Evolutionary conservation across 1,284 basidiomycete genomes (phyloP), one percentile per base, ranked within the genome.

Genomic region (Ceratobasidium sp.): DNA sequence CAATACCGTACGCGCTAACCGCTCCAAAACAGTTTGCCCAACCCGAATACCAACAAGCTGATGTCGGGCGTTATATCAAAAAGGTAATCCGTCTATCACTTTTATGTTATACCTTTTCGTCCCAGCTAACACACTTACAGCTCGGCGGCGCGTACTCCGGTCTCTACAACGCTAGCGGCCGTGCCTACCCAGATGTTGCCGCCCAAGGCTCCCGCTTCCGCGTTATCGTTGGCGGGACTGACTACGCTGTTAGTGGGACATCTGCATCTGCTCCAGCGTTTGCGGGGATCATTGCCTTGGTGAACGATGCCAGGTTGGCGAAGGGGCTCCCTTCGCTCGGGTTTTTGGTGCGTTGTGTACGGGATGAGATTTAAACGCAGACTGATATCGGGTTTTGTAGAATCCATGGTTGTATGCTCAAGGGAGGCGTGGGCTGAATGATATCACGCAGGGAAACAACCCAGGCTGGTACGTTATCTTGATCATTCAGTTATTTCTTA

Each of bases 241-340:
- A 79, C 63, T 75, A 76, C n/a, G 62, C 73, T 19, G 75, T 78
- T 27, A 78, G 69, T 47, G 78, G 78, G 8, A 79, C 79, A n/a
- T 76, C 75, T 9, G 77, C 78, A 22, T 76, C 77, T 31, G 73
- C 75, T 31, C 77, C 76, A 8, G 63, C 65, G 1, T 48, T 77
- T 22, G 76, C 74, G 8, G 66, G 74, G 14, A 73, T 84, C 33
- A 67, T 84, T 6, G 77, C 81, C 0, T 75, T 83, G 60, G 75
- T 84, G 33, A 84, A 84, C 77, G 83, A 84, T 74, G 79, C 79
- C 44, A 74, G 79, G 19, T 71, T 79, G 11, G 75, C 76, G 0
- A 47, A 77, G 41, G 79, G 80, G 27, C 80, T 80, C 77, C 59
- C 53, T 27, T 72, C 80, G 19, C 65, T 80, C 31, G 80, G 80